Evolutionary conservation across 2,329 filamentous ascomycete genomes (phyloP).

Genomic region (Cytospora schulzeri): DNA sequence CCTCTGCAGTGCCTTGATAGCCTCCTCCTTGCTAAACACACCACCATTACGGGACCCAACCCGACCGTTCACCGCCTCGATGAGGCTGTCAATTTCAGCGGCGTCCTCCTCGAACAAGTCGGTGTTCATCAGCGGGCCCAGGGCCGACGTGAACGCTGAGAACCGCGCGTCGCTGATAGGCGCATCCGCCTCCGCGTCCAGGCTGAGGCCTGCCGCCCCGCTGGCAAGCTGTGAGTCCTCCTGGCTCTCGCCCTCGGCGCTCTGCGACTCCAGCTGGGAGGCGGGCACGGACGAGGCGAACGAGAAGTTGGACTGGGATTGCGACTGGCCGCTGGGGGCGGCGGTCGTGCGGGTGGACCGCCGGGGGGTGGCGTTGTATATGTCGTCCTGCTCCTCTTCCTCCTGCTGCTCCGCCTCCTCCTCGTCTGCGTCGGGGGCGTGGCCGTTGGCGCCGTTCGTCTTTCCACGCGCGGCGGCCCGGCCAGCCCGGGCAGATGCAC

Average conservation of each 20-base stretch:
- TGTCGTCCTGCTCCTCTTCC: slow-evolving; percentile 56
- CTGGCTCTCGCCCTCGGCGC: slow-evolving; percentile 40
- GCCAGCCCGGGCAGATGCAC: slow-evolving; percentile 39
- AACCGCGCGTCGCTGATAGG: slow-evolving; percentile 66
- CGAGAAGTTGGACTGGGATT: slow-evolving; percentile 62
- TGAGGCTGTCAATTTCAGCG: slow-evolving; percentile 72
- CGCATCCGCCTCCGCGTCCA: slow-evolving; percentile 34
- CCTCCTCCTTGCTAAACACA: slow-evolving; percentile 72
- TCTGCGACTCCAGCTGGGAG: slow-evolving; percentile 63
- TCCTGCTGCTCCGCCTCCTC: slow-evolving; percentile 49
- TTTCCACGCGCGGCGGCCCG: slow-evolving; percentile 30
- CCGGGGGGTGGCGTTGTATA: slow-evolving; percentile 46
- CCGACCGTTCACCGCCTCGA: slow-evolving; percentile 77
- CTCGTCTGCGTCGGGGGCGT: slow-evolving; percentile 32
- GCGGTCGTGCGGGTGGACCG: slow-evolving; percentile 43
- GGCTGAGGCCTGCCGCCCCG: slow-evolving; percentile 45
- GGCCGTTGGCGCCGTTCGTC: slow-evolving; percentile 32
- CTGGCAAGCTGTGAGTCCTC: slow-evolving; percentile 50
- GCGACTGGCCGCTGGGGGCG: slow-evolving; percentile 42
- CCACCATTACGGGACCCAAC: slow-evolving; percentile 56
- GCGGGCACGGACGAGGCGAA: slow-evolving; percentile 79
- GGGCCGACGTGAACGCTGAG: slow-evolving; percentile 72
- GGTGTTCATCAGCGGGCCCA: slow-evolving; percentile 82
- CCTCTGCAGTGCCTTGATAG: slow-evolving; percentile 72
- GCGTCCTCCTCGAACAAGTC: slow-evolving; percentile 86